Evolutionary conservation across 1,284 basidiomycete species (phyloP), one percentile per base, ranked within the genome.

Genomic region (Stygiomarasmius scandens): DNA sequence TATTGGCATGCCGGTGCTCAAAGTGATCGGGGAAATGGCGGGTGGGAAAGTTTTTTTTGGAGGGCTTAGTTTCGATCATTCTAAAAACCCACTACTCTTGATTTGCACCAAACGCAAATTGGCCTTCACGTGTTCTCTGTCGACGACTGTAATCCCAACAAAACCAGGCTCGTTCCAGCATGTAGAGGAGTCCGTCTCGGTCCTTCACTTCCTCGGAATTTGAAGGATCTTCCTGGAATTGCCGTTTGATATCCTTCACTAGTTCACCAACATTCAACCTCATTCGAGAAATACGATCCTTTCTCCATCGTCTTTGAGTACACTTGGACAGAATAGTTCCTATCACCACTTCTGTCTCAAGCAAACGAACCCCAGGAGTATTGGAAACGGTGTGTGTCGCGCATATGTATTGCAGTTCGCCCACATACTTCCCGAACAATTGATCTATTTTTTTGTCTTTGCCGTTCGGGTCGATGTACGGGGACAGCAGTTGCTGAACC

Each of bases 311-410:
- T 54, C 74, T 79, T 61, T 89, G 84, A 1, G 81, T 69, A 63
- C 83, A 85, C 55, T 84, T 85, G 1, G 85, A 86, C 41, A 90
- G 71, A 58, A 93, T 92, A 0, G 86, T 86, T 14, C 89, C 89
- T 8, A 86, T 74, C 1, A 90, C 84, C 23, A 91, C 77, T 64
- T 93, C 91, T 54, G 87, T 86, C 65, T 92, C 91, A 4, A 79
- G 70, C 32, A 93, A 74, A 14, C 77, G 74, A 14, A 77, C 77
- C 12, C 82, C 84, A 2, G 82, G 78, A 12, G 77, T 74, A 52
- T 82, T 80, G 4, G 86, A 82, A 20, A 92, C 69, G 0, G 87
- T 82, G 66, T 90, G 88, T 1, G 85, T 88, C n/a, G 77, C 71
- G 63, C 84, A 83, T 52, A 91, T 86, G 67, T 88, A 90, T 25